These are phyloP conservation scores for Saccharum spontaneum DNA, from an alignment of 176 grass and related monocot species.

Conservation along the genomic window DNA sequence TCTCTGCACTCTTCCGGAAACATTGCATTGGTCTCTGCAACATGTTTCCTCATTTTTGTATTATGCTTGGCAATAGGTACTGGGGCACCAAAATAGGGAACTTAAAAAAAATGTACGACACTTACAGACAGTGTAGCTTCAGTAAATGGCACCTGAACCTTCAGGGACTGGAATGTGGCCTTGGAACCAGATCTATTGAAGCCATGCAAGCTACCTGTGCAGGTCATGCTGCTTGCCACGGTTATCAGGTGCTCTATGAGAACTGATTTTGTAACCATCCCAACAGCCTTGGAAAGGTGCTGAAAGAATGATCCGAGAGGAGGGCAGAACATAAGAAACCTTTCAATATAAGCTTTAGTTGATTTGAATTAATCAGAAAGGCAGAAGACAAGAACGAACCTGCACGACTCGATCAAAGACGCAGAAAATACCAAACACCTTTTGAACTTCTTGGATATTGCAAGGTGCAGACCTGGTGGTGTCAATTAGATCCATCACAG, in stretches of 20 bases:
- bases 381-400: conserved; percentile 37
- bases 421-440: conserved; percentile 57
- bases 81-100: neutral
- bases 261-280: conserved; percentile 58
- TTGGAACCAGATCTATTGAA: conserved; percentile 58
- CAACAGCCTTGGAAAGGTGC: conserved; percentile 54
- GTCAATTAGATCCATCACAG: conserved; percentile 67
- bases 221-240: conserved; percentile 68
- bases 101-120: conserved; percentile 13
- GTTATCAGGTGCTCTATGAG: conserved; percentile 53
- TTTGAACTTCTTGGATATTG: conserved; percentile 47
- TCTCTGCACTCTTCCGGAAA: conserved; percentile 62
- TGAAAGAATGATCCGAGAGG: conserved; percentile 28
- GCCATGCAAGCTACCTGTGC: conserved; percentile 56
- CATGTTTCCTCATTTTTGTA: conserved; percentile 26
- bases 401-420: conserved; percentile 42
- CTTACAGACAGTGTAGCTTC: conserved; percentile 64
- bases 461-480: conserved; percentile 55
- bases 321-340: conserved; percentile 17
- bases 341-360: neutral
- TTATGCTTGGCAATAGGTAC: neutral
- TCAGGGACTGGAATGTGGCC: conserved; percentile 48
- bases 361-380: conserved; percentile 23
- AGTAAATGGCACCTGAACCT: conserved; percentile 63
- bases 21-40: conserved; percentile 50